Conservation (phyloP, 805 yeast genomes). For the Alloascoidea africana region DNA sequence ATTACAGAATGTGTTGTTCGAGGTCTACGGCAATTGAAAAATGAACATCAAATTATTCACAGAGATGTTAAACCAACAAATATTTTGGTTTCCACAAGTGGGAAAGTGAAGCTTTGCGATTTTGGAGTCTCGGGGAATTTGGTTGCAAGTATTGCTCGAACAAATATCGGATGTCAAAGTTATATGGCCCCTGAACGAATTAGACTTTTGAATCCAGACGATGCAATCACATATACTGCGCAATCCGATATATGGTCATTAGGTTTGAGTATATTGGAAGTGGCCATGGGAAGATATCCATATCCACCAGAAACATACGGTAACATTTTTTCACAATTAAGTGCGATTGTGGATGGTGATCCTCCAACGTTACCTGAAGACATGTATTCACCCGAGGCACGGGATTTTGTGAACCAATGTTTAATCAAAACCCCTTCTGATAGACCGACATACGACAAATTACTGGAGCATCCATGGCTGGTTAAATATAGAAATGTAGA, state of each 20-base stretch:
- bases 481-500: conserved; percentile 28
- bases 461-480: conserved; percentile 80
- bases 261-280: conserved; percentile 75
- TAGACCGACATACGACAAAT: conserved; percentile 67
- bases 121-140: conserved; percentile 93
- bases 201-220: conserved; percentile 42
- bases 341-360: conserved; percentile 93
- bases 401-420: conserved; percentile 55
- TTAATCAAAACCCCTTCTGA: conserved; percentile 65
- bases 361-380: conserved; percentile 65
- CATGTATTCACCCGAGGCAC: conserved; percentile 60
- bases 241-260: conserved; percentile 95
- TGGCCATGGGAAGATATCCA: conserved; percentile 88
- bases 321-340: conserved; percentile 81
- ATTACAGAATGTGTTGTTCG: conserved; percentile 66
- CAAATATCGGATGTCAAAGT: conserved; percentile 94
- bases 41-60: conserved; percentile 83
- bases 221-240: conserved; percentile 71
- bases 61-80: conserved; percentile 96
- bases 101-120: conserved; percentile 87
- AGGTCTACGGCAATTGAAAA: conserved; percentile 77
- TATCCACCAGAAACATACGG: conserved; percentile 89
- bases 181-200: conserved; percentile 99
- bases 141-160: conserved; percentile 88
- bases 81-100: conserved; percentile 65